phyloP scores from a whole-genome alignment of 2,329 filamentous ascomycete genomes.

The Fusarium newnesense region DNA sequence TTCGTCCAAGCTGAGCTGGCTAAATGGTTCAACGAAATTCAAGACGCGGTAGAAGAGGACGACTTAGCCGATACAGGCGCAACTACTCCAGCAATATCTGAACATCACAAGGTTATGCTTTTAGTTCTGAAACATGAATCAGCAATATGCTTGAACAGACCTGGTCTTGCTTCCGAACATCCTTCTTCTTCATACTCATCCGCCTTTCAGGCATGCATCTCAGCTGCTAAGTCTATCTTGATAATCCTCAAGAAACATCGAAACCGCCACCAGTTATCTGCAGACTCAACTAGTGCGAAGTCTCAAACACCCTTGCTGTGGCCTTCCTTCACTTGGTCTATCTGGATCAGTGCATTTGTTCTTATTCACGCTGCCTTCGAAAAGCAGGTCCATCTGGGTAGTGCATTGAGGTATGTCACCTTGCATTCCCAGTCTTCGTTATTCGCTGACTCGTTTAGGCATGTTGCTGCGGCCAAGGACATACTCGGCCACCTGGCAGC shows the following conservation, averaged over 20 bases:
- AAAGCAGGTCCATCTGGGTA: constrained; percentile 51
- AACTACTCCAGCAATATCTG: constrained; percentile 32
- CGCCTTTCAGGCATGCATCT: constrained; percentile 62
- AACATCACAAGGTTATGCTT: constrained; percentile 55
- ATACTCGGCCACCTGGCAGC: constrained; percentile 43
- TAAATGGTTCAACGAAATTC: constrained; percentile 64
- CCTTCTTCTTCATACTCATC: constrained; percentile 57
- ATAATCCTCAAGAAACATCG: constrained; percentile 50
- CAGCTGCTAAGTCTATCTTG: constrained; percentile 59
- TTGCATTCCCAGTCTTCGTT: fast-evolving
- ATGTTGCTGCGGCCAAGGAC: constrained; percentile 45
- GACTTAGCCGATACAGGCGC: constrained; percentile 20
- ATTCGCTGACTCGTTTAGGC: constrained; percentile 22
- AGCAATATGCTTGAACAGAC: constrained; percentile 61
- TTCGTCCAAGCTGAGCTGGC: constrained; percentile 60
- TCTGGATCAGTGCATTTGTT: constrained; percentile 65
- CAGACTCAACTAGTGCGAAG: constrained; percentile 5
- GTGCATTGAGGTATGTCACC: constrained; percentile 51
- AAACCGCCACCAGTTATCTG: constrained; percentile 20
- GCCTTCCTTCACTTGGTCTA: constrained; percentile 63
- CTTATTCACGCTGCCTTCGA: constrained; percentile 61
- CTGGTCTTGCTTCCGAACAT: constrained; percentile 58
- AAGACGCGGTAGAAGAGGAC: constrained; percentile 57
- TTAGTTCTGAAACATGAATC: constrained; percentile 60
- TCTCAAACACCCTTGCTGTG: constrained; percentile 53